Conservation (phyloP, 1,284 basidiomycete species). For the Bondarzewia mesenterica region DNA sequence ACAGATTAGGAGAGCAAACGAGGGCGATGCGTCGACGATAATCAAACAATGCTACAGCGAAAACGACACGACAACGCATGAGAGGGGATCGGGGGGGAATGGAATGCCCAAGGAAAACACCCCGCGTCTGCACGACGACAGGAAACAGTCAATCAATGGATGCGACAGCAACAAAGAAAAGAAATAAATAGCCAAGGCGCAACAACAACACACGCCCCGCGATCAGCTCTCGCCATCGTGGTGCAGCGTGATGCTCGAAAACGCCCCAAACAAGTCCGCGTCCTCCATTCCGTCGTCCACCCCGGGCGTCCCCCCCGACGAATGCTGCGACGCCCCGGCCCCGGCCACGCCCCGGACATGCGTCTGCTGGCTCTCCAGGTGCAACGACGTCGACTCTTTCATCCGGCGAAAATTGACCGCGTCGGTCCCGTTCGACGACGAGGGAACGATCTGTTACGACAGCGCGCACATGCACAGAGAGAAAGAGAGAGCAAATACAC, state of each 20-base stretch:
- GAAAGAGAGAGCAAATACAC: slow-evolving; percentile 9
- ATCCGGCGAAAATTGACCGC: slow-evolving; percentile 88
- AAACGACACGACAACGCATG: neutral
- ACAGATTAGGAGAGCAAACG: no score
- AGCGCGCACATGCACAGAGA: no score
- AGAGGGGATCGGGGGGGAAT: neutral
- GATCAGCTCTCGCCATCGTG: slow-evolving; percentile 59
- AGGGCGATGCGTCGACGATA: no score
- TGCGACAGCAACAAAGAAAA: neutral
- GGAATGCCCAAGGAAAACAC: neutral
- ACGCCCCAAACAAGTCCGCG: slow-evolving; percentile 69
- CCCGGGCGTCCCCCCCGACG: slow-evolving; percentile 33
- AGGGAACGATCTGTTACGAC: slow-evolving; percentile 66
- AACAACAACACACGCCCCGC: neutral
- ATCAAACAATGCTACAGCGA: no score
- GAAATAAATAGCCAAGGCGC: neutral
- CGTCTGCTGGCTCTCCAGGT: slow-evolving; percentile 58
- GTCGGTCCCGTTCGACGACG: slow-evolving; percentile 76
- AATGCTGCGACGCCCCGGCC: slow-evolving; percentile 21
- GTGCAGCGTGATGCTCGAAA: slow-evolving; percentile 83
- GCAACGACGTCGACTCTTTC: slow-evolving; percentile 84
- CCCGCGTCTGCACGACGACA: neutral
- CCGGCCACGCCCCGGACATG: slow-evolving; percentile 33
- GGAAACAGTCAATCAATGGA: neutral
- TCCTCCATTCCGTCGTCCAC: slow-evolving; percentile 36